Evolutionary conservation across 2,329 filamentous ascomycete genomes (phyloP).

Genomic region (Colletotrichum costaricense): DNA sequence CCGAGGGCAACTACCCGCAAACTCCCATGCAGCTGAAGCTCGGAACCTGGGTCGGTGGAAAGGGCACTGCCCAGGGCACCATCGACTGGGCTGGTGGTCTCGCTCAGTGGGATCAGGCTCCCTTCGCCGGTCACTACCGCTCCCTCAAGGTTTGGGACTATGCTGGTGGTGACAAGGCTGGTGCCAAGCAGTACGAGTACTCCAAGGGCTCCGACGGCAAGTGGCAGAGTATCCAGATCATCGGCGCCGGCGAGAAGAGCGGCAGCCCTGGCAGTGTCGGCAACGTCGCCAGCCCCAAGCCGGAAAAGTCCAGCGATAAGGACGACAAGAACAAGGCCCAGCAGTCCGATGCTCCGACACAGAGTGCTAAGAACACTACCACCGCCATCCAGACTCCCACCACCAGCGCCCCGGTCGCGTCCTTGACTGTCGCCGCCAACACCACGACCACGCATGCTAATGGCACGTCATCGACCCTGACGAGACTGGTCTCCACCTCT

Average conservation of each 20-base stretch:
- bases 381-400: background rate
- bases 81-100: constrained; percentile 75
- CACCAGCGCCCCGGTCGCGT: background rate
- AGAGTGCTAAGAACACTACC: background rate
- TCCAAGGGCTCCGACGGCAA: constrained; percentile 39
- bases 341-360: background rate
- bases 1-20: constrained; percentile 72
- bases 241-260: constrained; percentile 42
- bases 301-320: constrained; percentile 37
- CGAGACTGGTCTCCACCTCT: constrained; percentile 5
- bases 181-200: constrained; percentile 43
- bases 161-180: constrained; percentile 41
- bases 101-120: constrained; percentile 44
- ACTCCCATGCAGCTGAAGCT: constrained; percentile 76
- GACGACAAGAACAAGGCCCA: constrained; percentile 12
- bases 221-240: constrained; percentile 44
- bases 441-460: constrained; percentile 44
- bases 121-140: constrained; percentile 42
- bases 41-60: constrained; percentile 66
- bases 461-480: constrained; percentile 46
- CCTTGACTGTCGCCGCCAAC: constrained; percentile 2
- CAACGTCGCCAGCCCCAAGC: background rate
- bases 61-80: constrained; percentile 64
- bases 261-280: background rate
- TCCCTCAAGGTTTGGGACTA: constrained; percentile 45